phyloP scores from a whole-genome alignment of 306 rosid genomes.

The Sindora glabra region DNA sequence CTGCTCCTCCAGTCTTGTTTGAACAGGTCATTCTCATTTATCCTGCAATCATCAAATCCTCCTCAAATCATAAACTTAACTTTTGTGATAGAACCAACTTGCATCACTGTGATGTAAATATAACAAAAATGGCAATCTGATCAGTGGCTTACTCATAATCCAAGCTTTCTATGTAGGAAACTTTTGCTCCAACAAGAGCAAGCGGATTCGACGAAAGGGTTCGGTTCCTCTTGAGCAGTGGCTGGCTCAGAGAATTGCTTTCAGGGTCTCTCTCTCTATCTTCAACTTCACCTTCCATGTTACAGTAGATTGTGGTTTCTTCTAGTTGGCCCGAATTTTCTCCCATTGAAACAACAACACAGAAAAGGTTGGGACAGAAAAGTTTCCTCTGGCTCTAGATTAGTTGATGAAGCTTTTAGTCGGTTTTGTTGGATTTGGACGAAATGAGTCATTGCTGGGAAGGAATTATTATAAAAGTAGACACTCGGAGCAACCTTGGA shows the following conservation, averaged over 20 bases:
- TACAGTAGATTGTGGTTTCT: constrained; percentile 17
- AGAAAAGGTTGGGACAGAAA: too few relatives aligned
- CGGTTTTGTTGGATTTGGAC: too few relatives aligned
- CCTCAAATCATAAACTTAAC: constrained; percentile 8
- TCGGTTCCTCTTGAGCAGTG: constrained; percentile 57
- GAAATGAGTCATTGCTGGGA: too few relatives aligned
- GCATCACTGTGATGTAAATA: background rate
- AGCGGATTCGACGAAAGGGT: constrained; percentile 69
- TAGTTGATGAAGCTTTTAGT: too few relatives aligned
- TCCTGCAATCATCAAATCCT: constrained; percentile 49
- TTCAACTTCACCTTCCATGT: constrained; percentile 32
- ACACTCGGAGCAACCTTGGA: too few relatives aligned
- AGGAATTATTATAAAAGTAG: too few relatives aligned
- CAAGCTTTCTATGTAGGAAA: constrained; percentile 77
- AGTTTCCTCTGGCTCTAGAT: too few relatives aligned
- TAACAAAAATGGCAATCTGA: background rate
- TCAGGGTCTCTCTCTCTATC: constrained; percentile 63
- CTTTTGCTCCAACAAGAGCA: constrained; percentile 73
- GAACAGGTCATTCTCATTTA: constrained; percentile 82
- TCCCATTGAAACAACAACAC: constrained; percentile 37
- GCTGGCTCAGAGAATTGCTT: constrained; percentile 42
- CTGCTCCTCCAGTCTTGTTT: constrained; percentile 92
- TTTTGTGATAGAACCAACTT: background rate
- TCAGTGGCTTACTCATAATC: constrained; percentile 62
- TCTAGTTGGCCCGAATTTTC: constrained; percentile 16